phyloP scores from a whole-genome alignment of 1,284 basidiomycete species.

The Irpex sp. region DNA sequence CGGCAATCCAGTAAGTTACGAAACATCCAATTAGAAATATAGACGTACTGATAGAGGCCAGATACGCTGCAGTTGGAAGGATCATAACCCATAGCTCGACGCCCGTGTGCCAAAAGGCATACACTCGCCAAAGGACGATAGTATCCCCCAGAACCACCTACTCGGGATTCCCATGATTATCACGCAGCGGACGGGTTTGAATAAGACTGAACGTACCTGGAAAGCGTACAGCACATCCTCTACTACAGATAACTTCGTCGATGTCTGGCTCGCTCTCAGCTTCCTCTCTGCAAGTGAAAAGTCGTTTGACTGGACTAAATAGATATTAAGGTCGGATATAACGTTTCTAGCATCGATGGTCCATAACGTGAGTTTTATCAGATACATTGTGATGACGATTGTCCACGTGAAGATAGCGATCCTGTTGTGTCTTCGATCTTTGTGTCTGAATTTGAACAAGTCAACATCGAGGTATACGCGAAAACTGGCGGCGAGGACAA shows the following conservation, averaged over 20 bases:
- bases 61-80: slow-evolving; percentile 8
- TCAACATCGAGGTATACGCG: neutral
- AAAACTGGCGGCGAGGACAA: neutral
- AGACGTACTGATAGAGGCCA: slow-evolving; percentile 13
- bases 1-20: neutral
- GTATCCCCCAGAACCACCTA: slow-evolving; percentile 13
- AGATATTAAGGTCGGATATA: slow-evolving; percentile 8
- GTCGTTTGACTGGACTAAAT: slow-evolving; percentile 1
- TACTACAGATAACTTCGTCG: slow-evolving; percentile 4
- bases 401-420: slow-evolving; percentile 6
- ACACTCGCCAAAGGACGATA: slow-evolving; percentile 12
- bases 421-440: slow-evolving; percentile 4
- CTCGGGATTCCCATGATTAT: neutral
- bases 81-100: slow-evolving; percentile 8
- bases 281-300: slow-evolving; percentile 8
- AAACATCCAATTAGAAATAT: neutral
- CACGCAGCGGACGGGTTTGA: neutral
- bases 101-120: slow-evolving; percentile 13
- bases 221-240: slow-evolving; percentile 13
- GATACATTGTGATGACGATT: slow-evolving; percentile 14
- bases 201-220: slow-evolving; percentile 6
- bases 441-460: neutral
- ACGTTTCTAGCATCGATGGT: slow-evolving; percentile 14
- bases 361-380: slow-evolving; percentile 13
- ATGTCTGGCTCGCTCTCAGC: neutral